phyloP scores from a whole-genome alignment of 257 asterid genomes.

The Rauvolfia tetraphylla region DNA sequence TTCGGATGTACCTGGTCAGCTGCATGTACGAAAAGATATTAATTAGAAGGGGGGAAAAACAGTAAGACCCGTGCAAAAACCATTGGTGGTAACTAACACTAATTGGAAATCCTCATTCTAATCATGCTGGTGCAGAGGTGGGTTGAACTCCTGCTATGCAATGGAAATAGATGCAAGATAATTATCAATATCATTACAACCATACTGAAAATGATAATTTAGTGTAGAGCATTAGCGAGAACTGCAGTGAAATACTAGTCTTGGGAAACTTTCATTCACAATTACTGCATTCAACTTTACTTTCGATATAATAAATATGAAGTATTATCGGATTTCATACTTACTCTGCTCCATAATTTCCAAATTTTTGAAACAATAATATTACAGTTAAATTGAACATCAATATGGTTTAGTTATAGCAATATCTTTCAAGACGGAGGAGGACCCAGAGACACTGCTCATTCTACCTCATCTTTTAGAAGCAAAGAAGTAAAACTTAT shows the following conservation, averaged over 20 bases:
- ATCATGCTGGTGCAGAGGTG: background rate
- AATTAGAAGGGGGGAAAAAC: background rate
- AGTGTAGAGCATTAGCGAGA: background rate
- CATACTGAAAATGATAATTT: background rate
- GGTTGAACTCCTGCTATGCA: background rate
- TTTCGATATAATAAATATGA: background rate
- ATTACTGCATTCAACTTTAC: background rate
- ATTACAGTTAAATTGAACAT: background rate
- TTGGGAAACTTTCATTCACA: background rate
- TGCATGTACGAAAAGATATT: conserved; percentile 28
- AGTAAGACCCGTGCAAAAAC: background rate
- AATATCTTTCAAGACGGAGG: background rate
- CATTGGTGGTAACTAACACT: background rate
- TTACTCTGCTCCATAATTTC: background rate
- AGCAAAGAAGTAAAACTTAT: background rate
- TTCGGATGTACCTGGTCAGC: conserved; percentile 96
- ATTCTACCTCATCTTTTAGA: background rate
- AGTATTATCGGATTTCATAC: background rate
- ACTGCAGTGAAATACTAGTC: background rate
- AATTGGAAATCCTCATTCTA: background rate
- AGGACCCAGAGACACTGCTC: background rate
- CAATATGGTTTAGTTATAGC: background rate
- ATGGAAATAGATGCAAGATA: background rate
- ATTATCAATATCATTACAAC: background rate
- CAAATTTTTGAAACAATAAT: background rate